Base-by-base conservation (phyloP, 495 filamentous ascomycete species). In the Neurospora cerealis region DNA sequence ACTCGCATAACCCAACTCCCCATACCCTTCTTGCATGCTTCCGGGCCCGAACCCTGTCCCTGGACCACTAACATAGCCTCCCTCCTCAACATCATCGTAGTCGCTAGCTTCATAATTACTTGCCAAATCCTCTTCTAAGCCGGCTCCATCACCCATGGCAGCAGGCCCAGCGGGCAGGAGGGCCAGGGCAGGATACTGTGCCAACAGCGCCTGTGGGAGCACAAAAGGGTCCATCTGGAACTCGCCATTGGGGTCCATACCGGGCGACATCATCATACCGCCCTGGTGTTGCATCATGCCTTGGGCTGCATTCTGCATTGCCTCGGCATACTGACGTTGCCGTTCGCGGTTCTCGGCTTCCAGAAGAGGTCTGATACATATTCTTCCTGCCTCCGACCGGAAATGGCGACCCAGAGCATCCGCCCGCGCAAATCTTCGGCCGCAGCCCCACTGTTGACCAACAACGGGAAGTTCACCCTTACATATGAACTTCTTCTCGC, bases 341-440 rank as follows among this genome's bases (percentile, higher is more conserved):
- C 93, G 86, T 78, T 97, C 94, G 34, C 90, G 85, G 24, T 91
- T 90, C 78, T 98, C 95, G 80, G 97, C 94, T 71, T 97, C 96
- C 10, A 98, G 86, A 4, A 99, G 85, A 5, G 96, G 94, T 76
- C 96, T 97, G 81, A 99, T 99, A 80, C 96, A 99, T 60, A 97
- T 92, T 6, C 96, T 89, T 11, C 96, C 96, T 3, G 96, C 96
- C 83, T 99, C 96, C 15, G 93, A 95, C 69, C 96, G 87, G 87
- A 99, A 99, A 81, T 99, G 96, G n/a, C 96, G 90, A 19, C 96
- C 96, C 3, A 99, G 85, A 3, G 96, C 96, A 82, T 99, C 96
- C 9, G 96, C 96, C 72, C 96, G 93, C 2, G 96, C 96, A 80
- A 99, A 99, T 11, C 94, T 88, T 37, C 96, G 91, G 15, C 93